These are phyloP conservation scores for Leccinum variicolor DNA, from an alignment of 768 basidiomycete genomes.

Conservation along the genomic window DNA sequence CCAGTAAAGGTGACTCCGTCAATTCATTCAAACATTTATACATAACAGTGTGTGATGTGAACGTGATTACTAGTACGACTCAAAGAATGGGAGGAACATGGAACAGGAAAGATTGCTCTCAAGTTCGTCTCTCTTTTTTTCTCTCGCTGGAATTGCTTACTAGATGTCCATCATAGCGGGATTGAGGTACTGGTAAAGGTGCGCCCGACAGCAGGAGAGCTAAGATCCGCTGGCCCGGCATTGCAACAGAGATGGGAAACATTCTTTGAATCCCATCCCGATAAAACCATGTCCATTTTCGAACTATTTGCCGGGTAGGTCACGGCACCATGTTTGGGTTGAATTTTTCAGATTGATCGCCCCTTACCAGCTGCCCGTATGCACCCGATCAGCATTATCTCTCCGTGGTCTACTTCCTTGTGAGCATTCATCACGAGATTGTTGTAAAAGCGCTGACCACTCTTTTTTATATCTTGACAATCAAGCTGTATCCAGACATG, in stretches of 20 bases:
- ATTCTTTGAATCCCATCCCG: background rate
- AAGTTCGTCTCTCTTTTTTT: slow-evolving; percentile 42
- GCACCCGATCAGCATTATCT: background rate
- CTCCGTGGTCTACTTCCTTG: slow-evolving; percentile 17
- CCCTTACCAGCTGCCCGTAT: background rate
- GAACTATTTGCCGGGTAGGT: background rate
- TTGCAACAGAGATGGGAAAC: slow-evolving; percentile 39
- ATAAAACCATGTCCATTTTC: background rate
- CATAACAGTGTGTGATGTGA: background rate
- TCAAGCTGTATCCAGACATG: slow-evolving; percentile 42
- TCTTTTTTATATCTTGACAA: background rate
- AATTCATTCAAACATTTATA: background rate
- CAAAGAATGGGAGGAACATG: slow-evolving; percentile 35
- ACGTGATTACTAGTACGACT: slow-evolving; percentile 20
- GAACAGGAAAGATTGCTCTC: slow-evolving; percentile 49
- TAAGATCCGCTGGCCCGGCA: slow-evolving; percentile 41
- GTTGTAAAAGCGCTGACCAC: background rate
- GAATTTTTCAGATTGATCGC: background rate
- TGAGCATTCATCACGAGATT: slow-evolving; percentile 12
- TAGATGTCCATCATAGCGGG: slow-evolving; percentile 33
- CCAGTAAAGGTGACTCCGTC: background rate
- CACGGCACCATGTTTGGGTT: background rate
- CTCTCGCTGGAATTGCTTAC: background rate
- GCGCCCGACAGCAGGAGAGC: slow-evolving; percentile 47
- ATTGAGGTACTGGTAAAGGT: slow-evolving; percentile 54